Evolutionary conservation across 2,329 filamentous ascomycete genomes (phyloP).

Genomic region (Colletotrichum sp.): DNA sequence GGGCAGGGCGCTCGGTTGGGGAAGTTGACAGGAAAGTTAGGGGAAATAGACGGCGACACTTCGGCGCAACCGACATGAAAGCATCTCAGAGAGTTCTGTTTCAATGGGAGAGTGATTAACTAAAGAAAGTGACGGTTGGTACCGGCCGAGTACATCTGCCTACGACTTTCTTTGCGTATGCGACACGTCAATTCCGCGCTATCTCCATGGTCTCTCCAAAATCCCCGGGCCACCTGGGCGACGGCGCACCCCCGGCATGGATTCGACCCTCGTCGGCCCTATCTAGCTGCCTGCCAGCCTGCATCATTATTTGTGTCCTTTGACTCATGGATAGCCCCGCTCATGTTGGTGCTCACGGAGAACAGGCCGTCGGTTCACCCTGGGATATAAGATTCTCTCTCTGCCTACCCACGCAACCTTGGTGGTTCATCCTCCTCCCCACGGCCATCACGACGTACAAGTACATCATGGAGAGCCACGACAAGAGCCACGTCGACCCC

Average conservation of each 20-base stretch:
- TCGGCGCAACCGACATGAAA: neutral
- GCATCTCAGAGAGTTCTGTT: neutral
- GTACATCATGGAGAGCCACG: neutral
- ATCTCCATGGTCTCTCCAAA: neutral
- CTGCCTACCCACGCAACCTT: neutral
- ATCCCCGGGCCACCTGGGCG: neutral
- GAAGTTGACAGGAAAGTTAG: neutral
- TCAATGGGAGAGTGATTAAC: neutral
- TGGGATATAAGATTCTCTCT: neutral
- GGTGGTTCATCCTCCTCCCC: neutral
- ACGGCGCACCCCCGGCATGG: neutral
- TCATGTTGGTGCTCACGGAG: neutral
- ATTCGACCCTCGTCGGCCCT: neutral
- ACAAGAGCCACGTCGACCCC: neutral
- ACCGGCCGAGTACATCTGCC: neutral
- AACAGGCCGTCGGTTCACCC: neutral
- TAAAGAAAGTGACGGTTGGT: neutral
- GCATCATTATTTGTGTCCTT: neutral
- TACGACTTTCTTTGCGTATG: neutral
- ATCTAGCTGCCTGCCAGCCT: neutral
- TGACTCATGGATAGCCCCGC: constrained; percentile 13
- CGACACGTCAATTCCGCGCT: neutral
- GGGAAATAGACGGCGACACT: neutral
- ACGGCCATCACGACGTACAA: neutral
- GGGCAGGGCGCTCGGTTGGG: neutral